Percentiles rank a stretch among this genome's conserved stretches.
Conservation (phyloP, 1,284 basidiomycete species). For the Ceratobasidium sp. region DNA sequence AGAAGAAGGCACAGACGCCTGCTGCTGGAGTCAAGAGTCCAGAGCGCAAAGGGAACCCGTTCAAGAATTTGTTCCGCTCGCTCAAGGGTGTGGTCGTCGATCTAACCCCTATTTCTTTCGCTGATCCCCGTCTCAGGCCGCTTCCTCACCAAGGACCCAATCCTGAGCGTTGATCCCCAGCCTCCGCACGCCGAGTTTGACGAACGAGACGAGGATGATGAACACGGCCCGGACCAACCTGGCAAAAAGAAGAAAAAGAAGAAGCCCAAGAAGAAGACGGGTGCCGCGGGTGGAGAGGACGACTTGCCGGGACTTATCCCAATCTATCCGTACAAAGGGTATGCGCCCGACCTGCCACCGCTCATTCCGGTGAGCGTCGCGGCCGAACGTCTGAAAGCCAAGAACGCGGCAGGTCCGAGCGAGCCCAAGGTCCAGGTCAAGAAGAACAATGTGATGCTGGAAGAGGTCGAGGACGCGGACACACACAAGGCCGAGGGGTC, state of each 20-base stretch:
- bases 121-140: constrained; percentile 4
- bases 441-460: constrained; percentile 37
- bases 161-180: constrained; percentile 28
- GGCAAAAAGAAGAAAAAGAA: constrained; percentile 40
- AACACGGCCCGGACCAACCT: constrained; percentile 7
- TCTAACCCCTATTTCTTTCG: not conserved
- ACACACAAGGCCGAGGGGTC: constrained; percentile 10
- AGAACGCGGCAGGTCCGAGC: not conserved
- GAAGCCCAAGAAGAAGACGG: constrained; percentile 46
- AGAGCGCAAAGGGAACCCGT: constrained; percentile 12
- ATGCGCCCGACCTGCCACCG: constrained; percentile 20
- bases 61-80: not conserved
- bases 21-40: constrained; percentile 19
- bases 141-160: constrained; percentile 33
- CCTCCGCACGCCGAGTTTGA: constrained; percentile 19
- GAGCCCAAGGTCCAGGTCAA: constrained; percentile 37
- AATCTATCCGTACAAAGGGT: constrained; percentile 9
- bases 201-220: constrained; percentile 29
- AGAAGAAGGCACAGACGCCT: not conserved
- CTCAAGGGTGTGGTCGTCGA: not conserved
- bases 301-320: constrained; percentile 20
- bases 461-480: constrained; percentile 37
- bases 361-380: constrained; percentile 40
- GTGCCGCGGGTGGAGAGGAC: constrained; percentile 27
- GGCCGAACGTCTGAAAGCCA: constrained; percentile 33